Evolutionary conservation across 208 protist genomes (phyloP), one percentile per base, ranked within the genome.

Genomic region (Crithidia acanthocephali): DNA sequence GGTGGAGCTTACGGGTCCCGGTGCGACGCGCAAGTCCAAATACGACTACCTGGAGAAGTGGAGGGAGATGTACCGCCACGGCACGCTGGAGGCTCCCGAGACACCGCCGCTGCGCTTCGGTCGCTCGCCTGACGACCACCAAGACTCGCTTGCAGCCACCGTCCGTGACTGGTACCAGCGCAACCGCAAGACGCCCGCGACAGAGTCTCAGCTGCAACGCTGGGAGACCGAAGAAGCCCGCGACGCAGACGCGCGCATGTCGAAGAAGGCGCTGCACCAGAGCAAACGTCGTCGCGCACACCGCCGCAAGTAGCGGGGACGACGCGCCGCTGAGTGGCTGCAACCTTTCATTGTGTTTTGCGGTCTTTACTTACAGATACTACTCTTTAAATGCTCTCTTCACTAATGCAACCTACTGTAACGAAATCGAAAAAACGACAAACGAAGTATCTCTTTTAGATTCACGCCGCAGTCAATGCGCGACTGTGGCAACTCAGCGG

Each of bases 1-100:
- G 63, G 65, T 87, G 25, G 71, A 85, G 11, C 66, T 90, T n/a
- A 64, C 70, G n/a, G 84, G 82, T 15, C 66, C 83, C 23, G 87
- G 88, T 25, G 40, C 86, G 0, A 94, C 89, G 20, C 80, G 89
- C 35, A 84, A 81, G 4, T 93, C 92, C 35, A 95, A 94, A 80
- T 88, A 93, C 69, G 92, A 97, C 70, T 97, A 97, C 71, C 72
- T 97, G 55, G 79, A 89, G 59, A 94, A 94, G 72, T 97, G 90
- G 87, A 68, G 88, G n/a, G 88, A 95, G 56, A 97, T 97, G 92
- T 97, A 97, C 72, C 87, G 85, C 6, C 88, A 95, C 66, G 92
- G 92, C 50, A 95, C 90, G 2, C 87, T 97, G 30, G 92, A 97
- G 53, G 90, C 77, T 4, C 88, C 92, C 23, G 87, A 93, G n/a